Evolutionary conservation across 306 rosid genomes (phyloP).

Genomic region (Fragaria iinumae): DNA sequence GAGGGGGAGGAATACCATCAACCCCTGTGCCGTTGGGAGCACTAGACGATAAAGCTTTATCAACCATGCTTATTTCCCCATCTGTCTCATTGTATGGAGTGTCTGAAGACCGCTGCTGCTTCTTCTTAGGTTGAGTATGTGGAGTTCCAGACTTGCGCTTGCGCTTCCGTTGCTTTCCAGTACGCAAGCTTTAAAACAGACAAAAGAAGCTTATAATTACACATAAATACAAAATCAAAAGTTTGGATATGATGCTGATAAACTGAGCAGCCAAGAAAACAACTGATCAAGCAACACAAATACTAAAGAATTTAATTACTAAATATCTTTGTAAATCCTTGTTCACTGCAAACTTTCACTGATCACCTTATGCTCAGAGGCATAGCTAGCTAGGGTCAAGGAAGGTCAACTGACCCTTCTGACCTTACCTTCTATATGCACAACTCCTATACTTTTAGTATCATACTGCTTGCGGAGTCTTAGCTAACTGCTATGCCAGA

Average conservation of each 20-base stretch:
- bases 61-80: slow-evolving; percentile 32
- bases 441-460: background rate
- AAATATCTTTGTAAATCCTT: background rate
- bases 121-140: slow-evolving; percentile 58
- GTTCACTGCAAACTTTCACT: background rate
- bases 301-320: background rate
- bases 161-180: slow-evolving; percentile 56
- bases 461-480: background rate
- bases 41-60: slow-evolving; percentile 41
- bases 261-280: background rate
- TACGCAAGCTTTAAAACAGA: slow-evolving; percentile 45
- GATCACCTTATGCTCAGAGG: background rate
- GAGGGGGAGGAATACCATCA: slow-evolving; percentile 36
- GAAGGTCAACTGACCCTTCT: background rate
- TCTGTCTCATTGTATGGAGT: slow-evolving; percentile 48
- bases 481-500: background rate
- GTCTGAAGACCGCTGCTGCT: slow-evolving; percentile 44
- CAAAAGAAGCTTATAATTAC: slow-evolving; percentile 11
- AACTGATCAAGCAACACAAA: background rate
- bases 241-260: background rate
- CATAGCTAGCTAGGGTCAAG: background rate
- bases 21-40: slow-evolving; percentile 30
- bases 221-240: background rate
- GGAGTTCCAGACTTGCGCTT: slow-evolving; percentile 56
- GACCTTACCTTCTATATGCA: background rate